Conservation (phyloP, 2,329 filamentous ascomycete species). For the Rhytidhysteron rufulum region DNA sequence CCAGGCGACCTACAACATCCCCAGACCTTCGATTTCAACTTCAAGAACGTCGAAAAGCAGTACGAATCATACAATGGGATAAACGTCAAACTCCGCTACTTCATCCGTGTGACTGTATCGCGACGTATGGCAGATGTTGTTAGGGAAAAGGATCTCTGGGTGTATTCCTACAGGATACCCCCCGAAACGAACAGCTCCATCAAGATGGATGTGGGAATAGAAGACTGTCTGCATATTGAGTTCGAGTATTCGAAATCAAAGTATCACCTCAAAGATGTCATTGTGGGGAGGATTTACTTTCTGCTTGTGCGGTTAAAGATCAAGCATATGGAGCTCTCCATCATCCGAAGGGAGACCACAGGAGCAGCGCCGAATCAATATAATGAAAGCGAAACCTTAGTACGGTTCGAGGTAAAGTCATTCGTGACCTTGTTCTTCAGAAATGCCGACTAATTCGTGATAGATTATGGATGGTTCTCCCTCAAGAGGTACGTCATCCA, state of each 20-base stretch:
- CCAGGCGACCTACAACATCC: slow-evolving; percentile 98
- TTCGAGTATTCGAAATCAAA: slow-evolving; percentile 99
- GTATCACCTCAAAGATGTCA: slow-evolving; percentile 98
- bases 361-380: slow-evolving; percentile 97
- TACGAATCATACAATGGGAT: slow-evolving; percentile 99
- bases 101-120: slow-evolving; percentile 93
- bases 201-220: slow-evolving; percentile 99
- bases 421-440: background rate
- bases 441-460: slow-evolving; percentile 8
- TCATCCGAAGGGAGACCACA: slow-evolving; percentile 94
- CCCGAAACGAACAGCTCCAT: slow-evolving; percentile 98
- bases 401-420: slow-evolving; percentile 77
- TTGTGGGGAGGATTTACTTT: slow-evolving; percentile 98
- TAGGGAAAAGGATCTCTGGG: slow-evolving; percentile 99
- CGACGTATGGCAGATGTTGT: slow-evolving; percentile 97
- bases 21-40: slow-evolving; percentile 98
- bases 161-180: slow-evolving; percentile 96
- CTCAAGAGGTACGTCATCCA: slow-evolving; percentile 65
- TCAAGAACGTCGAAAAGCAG: slow-evolving; percentile 99
- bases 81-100: slow-evolving; percentile 98
- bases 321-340: slow-evolving; percentile 99
- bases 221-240: slow-evolving; percentile 98
- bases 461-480: slow-evolving; percentile 99
- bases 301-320: slow-evolving; percentile 96
- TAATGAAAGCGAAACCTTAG: slow-evolving; percentile 97